Percentiles rank a stretch among this genome's conserved stretches.
Conservation (phyloP, 768 basidiomycete species). For the Infundibulicybe gibba region DNA sequence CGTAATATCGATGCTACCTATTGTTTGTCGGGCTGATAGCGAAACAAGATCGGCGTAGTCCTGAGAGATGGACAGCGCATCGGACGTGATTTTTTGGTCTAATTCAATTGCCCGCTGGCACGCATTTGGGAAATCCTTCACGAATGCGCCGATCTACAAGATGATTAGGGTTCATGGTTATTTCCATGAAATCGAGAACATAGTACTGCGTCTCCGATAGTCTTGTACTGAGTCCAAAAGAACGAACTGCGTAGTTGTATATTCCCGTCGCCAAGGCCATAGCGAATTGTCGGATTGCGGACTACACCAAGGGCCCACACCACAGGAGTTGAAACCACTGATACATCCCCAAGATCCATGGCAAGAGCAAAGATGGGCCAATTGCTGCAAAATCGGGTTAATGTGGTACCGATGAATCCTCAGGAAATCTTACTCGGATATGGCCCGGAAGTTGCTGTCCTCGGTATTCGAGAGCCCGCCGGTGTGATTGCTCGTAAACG, state of each 20-base stretch:
- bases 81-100: conserved; percentile 42
- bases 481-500: too few species aligned
- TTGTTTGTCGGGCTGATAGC: conserved; percentile 50
- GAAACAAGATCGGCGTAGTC: conserved; percentile 49
- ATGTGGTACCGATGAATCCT: too few species aligned
- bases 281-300: conserved; percentile 46
- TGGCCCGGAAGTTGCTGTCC: conserved; percentile 59
- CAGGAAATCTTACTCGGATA: conserved; percentile 11
- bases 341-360: conserved; percentile 43
- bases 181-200: conserved; percentile 3
- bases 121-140: conserved; percentile 42
- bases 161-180: not conserved
- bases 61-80: conserved; percentile 43
- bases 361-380: conserved; percentile 62
- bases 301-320: conserved; percentile 46
- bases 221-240: conserved; percentile 40
- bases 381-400: conserved; percentile 23
- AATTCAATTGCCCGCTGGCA: conserved; percentile 39
- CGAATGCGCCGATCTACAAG: conserved; percentile 32
- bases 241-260: conserved; percentile 40
- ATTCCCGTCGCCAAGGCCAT: conserved; percentile 35
- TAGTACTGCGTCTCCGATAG: conserved; percentile 29
- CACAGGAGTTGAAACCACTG: conserved; percentile 26
- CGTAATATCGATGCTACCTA: conserved; percentile 53
- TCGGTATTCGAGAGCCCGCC: conserved; percentile 41